Conservation (phyloP, 1,284 basidiomycete genomes). For the Microbotryum silenes-acaulis region DNA sequence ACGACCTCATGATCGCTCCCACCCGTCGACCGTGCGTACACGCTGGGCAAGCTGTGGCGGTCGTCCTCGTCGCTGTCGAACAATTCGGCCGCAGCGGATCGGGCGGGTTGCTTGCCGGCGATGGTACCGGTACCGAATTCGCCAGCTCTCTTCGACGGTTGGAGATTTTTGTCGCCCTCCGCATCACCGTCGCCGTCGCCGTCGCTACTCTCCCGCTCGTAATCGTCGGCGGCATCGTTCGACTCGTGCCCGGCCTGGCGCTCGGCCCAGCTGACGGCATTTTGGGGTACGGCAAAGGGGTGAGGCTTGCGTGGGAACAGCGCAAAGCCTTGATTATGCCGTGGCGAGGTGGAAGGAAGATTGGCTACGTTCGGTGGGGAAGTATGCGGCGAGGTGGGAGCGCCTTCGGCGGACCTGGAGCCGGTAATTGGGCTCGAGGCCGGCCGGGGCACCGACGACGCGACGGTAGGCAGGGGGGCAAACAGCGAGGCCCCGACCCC, state of each 20-base stretch:
- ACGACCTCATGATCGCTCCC: slow-evolving; percentile 1
- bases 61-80: not conserved
- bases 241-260: slow-evolving; percentile 5
- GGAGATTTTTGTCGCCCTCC: slow-evolving; percentile 1
- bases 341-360: slow-evolving; percentile 1
- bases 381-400: not conserved
- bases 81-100: not conserved
- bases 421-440: too few relatives aligned
- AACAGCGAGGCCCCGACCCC: slow-evolving; percentile 11
- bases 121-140: slow-evolving; percentile 2
- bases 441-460: not conserved
- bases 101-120: slow-evolving; percentile 3
- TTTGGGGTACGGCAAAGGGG: slow-evolving; percentile 30
- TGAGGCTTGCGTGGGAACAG: slow-evolving; percentile 8
- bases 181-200: slow-evolving; percentile 4
- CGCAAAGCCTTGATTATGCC: not conserved
- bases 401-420: too few relatives aligned
- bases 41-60: slow-evolving; percentile 1
- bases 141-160: not conserved
- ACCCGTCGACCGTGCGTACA: slow-evolving; percentile 11
- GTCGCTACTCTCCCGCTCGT: slow-evolving; percentile 20
- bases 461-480: slow-evolving; percentile 9
- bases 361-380: not conserved
- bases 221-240: slow-evolving; percentile 3
- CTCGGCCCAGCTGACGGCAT: slow-evolving; percentile 28